Evolutionary conservation across 305 asterid species (phyloP).

Genomic region (Fraxinus latifolia): DNA sequence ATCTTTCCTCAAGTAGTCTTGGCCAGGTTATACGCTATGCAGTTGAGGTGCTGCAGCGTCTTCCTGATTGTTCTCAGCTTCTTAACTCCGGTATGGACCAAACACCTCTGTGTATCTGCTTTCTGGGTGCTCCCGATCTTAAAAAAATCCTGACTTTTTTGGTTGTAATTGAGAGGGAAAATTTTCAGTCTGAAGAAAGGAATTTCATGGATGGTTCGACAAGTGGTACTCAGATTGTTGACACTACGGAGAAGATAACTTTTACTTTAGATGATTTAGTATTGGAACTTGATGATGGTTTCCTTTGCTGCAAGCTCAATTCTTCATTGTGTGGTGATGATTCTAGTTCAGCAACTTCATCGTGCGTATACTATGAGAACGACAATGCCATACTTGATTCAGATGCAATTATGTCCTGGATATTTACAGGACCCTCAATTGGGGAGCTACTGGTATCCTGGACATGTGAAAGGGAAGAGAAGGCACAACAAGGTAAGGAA

Average conservation of each 20-base stretch:
- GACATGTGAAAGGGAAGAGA: slow-evolving; percentile 63
- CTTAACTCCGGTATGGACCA: slow-evolving; percentile 57
- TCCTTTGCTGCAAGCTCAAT: slow-evolving; percentile 47
- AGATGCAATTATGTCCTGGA: slow-evolving; percentile 82
- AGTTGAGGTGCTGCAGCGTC: slow-evolving; percentile 72
- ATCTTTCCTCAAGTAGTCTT: slow-evolving; percentile 75
- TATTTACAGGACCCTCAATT: slow-evolving; percentile 69
- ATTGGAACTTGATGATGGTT: slow-evolving; percentile 65
- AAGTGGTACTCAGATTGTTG: slow-evolving; percentile 35
- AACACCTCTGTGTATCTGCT: slow-evolving; percentile 75
- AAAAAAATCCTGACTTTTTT: slow-evolving; percentile 65
- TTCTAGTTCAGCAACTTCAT: slow-evolving; percentile 34
- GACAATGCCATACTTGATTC: slow-evolving; percentile 53
- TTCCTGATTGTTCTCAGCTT: slow-evolving; percentile 62
- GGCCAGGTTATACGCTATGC: slow-evolving; percentile 77
- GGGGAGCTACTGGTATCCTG: slow-evolving; percentile 64
- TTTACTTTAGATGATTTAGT: slow-evolving; percentile 59
- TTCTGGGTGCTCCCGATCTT: slow-evolving; percentile 70
- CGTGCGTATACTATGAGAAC: slow-evolving; percentile 35
- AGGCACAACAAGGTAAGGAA: slow-evolving; percentile 62
- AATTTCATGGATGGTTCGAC: slow-evolving; percentile 41
- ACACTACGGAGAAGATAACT: slow-evolving; percentile 56
- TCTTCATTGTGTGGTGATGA: slow-evolving; percentile 2
- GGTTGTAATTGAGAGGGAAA: slow-evolving; percentile 46
- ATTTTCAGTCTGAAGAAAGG: slow-evolving; percentile 56